Evolutionary conservation across 345 rosid species (phyloP).

Genomic region (Brassica napus): DNA sequence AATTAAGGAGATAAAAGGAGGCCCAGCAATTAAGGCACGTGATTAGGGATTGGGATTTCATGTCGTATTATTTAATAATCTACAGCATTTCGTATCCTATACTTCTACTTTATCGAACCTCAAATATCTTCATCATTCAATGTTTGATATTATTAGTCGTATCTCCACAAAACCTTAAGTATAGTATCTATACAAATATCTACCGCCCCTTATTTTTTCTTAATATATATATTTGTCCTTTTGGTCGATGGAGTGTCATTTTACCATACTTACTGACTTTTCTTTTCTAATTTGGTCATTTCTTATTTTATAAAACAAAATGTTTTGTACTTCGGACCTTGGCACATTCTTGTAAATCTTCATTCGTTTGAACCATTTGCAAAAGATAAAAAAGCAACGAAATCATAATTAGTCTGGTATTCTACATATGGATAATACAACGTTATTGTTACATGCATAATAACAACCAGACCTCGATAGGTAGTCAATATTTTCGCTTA

Average conservation of each 20-base stretch:
- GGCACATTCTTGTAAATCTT: background rate
- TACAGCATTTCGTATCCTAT: slow-evolving; percentile 31
- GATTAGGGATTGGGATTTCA: slow-evolving; percentile 43
- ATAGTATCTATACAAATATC: background rate
- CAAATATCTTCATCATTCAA: background rate
- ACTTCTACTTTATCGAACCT: slow-evolving; percentile 35
- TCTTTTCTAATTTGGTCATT: background rate
- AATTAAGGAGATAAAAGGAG: slow-evolving; percentile 12
- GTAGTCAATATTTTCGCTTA: background rate
- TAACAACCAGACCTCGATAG: background rate
- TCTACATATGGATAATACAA: background rate
- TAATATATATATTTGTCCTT: slow-evolving; percentile 1
- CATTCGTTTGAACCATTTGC: background rate
- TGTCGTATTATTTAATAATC: slow-evolving; percentile 33
- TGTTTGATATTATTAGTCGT: background rate
- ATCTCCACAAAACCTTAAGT: background rate
- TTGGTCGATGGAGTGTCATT: background rate
- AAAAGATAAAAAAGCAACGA: background rate
- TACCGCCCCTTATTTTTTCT: background rate
- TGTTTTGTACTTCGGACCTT: background rate
- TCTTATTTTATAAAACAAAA: background rate
- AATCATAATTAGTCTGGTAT: background rate
- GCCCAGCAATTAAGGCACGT: slow-evolving; percentile 48
- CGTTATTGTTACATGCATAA: background rate
- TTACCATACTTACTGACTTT: background rate